phyloP scores from a whole-genome alignment of 1,139 yeast species.

The Debaryomyces sp. region DNA sequence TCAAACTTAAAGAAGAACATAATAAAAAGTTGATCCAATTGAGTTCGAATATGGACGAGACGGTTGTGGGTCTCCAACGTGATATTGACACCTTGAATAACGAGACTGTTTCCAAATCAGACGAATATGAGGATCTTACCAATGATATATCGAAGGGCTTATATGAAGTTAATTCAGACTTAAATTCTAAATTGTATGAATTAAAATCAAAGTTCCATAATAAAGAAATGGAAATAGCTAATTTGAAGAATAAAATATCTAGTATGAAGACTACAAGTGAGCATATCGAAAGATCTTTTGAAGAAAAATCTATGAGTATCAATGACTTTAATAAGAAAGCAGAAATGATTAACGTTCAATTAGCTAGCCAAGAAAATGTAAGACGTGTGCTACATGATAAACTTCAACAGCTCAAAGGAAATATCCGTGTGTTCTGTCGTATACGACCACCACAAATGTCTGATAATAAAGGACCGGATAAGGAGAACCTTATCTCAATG shows the following conservation, averaged over 20 bases:
- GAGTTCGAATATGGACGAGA: constrained; percentile 25
- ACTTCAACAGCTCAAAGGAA: constrained; percentile 87
- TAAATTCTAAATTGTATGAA: constrained; percentile 11
- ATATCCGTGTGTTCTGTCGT: constrained; percentile 88
- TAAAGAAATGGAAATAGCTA: constrained; percentile 25
- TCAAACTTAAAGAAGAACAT: constrained; percentile 31
- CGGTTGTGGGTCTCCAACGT: constrained; percentile 16
- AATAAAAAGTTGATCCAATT: constrained; percentile 21
- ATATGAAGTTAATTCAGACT: constrained; percentile 6
- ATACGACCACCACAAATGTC: constrained; percentile 57
- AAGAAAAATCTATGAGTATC: constrained; percentile 10
- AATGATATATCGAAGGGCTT: constrained; percentile 8
- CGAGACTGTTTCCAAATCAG: constrained; percentile 9
- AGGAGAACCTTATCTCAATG: constrained; percentile 24
- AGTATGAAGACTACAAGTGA: constrained; percentile 11
- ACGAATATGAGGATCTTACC: constrained; percentile 4
- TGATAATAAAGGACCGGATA: constrained; percentile 18
- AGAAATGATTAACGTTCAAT: neutral
- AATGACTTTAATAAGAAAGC: constrained; percentile 9
- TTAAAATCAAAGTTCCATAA: constrained; percentile 16
- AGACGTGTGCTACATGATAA: constrained; percentile 74
- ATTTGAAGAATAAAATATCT: constrained; percentile 16
- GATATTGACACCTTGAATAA: constrained; percentile 17
- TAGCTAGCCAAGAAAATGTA: constrained; percentile 25
- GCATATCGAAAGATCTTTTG: constrained; percentile 4